Evolutionary conservation across 148 eudicot genomes (phyloP), one percentile per base, ranked within the genome.

Genomic region (Cornus suecica): DNA sequence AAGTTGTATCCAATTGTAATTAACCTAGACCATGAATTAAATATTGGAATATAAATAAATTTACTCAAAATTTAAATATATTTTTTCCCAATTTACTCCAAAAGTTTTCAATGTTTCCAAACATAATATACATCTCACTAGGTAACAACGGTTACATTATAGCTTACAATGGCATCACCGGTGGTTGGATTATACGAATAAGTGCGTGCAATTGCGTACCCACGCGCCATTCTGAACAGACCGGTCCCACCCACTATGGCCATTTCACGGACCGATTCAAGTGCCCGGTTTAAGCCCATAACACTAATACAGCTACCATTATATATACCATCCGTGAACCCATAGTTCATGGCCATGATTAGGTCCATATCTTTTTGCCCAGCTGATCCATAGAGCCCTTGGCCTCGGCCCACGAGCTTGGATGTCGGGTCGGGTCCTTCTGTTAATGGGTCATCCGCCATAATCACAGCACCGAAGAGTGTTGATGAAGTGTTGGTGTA

Each of bases 191-290:
- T 69, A 28, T 65, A 16, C 76, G 74, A 81, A 30, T 79, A 63
- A 13, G 87, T 83, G 3, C 65, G 80, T 1, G 84, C 82, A 10
- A 70, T 8, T 5, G 87, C 89, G 63, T 72, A 77, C 8, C 94
- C 94, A 24, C 83, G 78, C 15, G 89, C 94, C 84, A 86, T 58
- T 71, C 90, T 74, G 65, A 88, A 90, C 74, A 78, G 52, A 45
- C 94, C 90, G 0, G 89, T 86, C 7, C 94, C 94, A 8, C 94
- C 92, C 14, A 90, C 90, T 23, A 90, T 80, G 10, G 89, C 83
- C 89, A 90, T 65, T 69, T 90, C 92, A 14, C 89, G 83, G 23
- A 79, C 80, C n/a, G 67, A 75, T 16, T 79, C 71, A 76, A 84
- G 73, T 1, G 74, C 79, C 48, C 85, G 67, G 77, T 90, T 88